Conservation (phyloP, 495 filamentous ascomycete species). For the Friedmanniomyces simplex region DNA sequence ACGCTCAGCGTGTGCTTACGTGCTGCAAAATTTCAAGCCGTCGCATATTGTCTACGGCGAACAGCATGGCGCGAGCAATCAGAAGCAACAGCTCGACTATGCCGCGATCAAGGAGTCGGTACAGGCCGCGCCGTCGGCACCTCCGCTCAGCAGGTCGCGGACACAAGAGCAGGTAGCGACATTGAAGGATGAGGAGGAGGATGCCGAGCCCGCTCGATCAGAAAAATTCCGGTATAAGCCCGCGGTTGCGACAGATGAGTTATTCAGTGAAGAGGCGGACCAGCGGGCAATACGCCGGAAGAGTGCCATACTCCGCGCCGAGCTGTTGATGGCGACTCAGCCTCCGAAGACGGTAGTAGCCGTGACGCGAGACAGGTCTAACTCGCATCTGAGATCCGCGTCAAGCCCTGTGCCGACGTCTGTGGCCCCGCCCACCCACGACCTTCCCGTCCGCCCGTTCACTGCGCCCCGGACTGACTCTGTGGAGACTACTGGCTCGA, state of each 20-base stretch:
- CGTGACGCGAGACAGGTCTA: background rate
- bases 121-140: background rate
- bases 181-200: background rate
- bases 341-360: background rate
- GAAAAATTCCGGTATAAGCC: constrained; percentile 8
- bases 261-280: background rate
- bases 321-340: constrained; percentile 4
- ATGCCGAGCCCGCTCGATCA: background rate
- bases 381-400: background rate
- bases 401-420: background rate
- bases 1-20: constrained; percentile 27
- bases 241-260: background rate
- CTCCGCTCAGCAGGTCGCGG: background rate
- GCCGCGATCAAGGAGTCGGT: constrained; percentile 12
- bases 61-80: constrained; percentile 2
- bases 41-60: constrained; percentile 25
- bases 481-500: constrained; percentile 21
- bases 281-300: background rate
- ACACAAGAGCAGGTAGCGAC: background rate
- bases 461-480: constrained; percentile 20
- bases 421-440: constrained; percentile 6
- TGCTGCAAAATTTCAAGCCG: constrained; percentile 32
- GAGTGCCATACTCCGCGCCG: constrained; percentile 4
- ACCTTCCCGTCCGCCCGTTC: constrained; percentile 12
- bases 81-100: constrained; percentile 23